Conservation (phyloP, 306 rosid genomes). For the Vigna nakashimae region DNA sequence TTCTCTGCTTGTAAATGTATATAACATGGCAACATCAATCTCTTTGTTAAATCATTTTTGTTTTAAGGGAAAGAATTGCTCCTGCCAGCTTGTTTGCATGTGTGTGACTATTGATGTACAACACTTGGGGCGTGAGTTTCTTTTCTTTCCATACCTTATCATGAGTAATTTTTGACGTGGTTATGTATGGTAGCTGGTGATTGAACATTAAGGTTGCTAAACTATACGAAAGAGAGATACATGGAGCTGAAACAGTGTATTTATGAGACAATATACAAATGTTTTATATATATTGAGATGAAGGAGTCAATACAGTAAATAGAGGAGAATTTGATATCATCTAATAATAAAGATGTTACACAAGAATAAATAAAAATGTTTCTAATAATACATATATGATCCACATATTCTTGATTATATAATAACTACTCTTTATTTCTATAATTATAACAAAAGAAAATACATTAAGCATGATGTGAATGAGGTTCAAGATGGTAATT, state of each 20-base stretch:
- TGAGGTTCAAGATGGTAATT: not conserved
- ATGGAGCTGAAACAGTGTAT: too few species aligned
- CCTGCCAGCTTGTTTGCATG: conserved; percentile 30
- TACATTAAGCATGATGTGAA: conserved; percentile 1
- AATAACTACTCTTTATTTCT: too few species aligned
- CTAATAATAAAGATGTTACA: too few species aligned
- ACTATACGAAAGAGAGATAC: too few species aligned
- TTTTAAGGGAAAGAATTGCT: not conserved
- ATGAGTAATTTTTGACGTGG: not conserved
- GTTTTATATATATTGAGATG: too few species aligned
- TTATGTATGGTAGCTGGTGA: not conserved
- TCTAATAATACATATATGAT: too few species aligned
- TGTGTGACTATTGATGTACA: not conserved
- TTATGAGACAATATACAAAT: too few species aligned
- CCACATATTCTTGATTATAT: too few species aligned
- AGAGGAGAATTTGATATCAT: too few species aligned
- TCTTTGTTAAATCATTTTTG: not conserved
- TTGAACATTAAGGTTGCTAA: not conserved
- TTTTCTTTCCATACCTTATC: conserved; percentile 26
- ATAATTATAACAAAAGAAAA: not conserved
- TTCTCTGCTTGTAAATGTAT: conserved; percentile 27
- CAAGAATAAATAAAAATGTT: too few species aligned
- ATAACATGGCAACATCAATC: not conserved
- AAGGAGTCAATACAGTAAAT: too few species aligned
- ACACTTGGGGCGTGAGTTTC: conserved; percentile 17